These are phyloP conservation scores for Tubosaeta brunneosetosa DNA, from an alignment of 768 basidiomycete genomes.

Conservation along the genomic window DNA sequence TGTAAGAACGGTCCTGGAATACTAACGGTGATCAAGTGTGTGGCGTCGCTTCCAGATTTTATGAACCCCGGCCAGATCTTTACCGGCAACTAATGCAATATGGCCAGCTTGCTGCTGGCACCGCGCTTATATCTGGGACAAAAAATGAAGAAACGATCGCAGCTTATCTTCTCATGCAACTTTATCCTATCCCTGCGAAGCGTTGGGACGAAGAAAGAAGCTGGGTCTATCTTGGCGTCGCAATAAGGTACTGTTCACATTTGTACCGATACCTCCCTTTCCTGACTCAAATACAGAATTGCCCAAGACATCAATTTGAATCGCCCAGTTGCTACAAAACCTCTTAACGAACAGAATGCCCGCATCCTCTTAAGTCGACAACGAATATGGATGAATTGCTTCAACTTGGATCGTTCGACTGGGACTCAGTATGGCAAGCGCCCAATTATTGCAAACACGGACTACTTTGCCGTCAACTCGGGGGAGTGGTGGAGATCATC, in stretches of 20 bases:
- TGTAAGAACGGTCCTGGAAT: not conserved
- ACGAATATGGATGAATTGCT: conserved; percentile 86
- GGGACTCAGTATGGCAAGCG: conserved; percentile 87
- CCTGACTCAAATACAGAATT: conserved; percentile 45
- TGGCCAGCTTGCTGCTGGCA: conserved; percentile 72
- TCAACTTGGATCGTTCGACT: conserved; percentile 86
- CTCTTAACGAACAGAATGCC: conserved; percentile 73
- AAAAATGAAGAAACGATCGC: conserved; percentile 83
- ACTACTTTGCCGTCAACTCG: conserved; percentile 71
- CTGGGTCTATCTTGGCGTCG: conserved; percentile 86
- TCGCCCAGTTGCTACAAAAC: conserved; percentile 65
- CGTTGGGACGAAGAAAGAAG: conserved; percentile 88
- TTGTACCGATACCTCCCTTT: not conserved
- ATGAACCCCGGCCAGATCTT: conserved; percentile 62
- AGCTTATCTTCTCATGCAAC: conserved; percentile 74
- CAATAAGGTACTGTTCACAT: conserved; percentile 58
- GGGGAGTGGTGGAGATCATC: conserved; percentile 69
- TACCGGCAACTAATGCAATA: conserved; percentile 70
- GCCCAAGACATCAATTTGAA: conserved; percentile 90
- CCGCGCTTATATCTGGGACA: conserved; percentile 66
- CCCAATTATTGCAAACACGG: conserved; percentile 69
- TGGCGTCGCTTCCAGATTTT: conserved; percentile 82
- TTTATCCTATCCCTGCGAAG: conserved; percentile 70
- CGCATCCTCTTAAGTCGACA: conserved; percentile 88
- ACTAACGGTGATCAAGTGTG: conserved; percentile 54